Evolutionary conservation across 2,329 filamentous ascomycete genomes (phyloP), one percentile per base, ranked within the genome.

Genomic region (Sporothrix schenckii): DNA sequence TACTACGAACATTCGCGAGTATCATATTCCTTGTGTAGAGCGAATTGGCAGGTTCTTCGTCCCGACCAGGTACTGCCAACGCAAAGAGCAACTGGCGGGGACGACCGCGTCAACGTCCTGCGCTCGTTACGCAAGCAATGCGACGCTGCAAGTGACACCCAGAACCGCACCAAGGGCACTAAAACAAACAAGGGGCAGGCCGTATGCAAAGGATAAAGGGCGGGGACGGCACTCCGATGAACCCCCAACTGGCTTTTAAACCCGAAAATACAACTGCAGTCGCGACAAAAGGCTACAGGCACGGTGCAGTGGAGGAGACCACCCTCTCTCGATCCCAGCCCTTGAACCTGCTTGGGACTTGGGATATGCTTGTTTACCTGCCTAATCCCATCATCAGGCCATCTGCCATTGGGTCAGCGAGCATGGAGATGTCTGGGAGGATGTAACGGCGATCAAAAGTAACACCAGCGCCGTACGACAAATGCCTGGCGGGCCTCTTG

Each of bases 111-210:
- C 39, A 63, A 47, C 16, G 21, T 41, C n/a, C 53, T 14, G 39
- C 41, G 19, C 58, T n/a, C 24, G 21, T 13, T 14, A 21, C 41
- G 60, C 27, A 30, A 44, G 19, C 16, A 52, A 53, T 52, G 19
- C 47, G 44, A 14, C 47, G 16, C 63, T 66, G 63, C 61, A 53
- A 21, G 24, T 30, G 19, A 50, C 52, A 27, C n/a, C 34, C 56
- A n/a, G 30, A 39, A n/a, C 13, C 34, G 34, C 50, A 56, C 19
- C 39, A 67, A 56, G 50, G 49, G 10, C 6, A 44, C 21, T 27
- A 56, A 53, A 53, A 53, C 30, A 44, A 52, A 52, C 52, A 66
- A 47, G 21, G 61, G 47, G 63, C 63, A 52, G 27, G 47, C 16
- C 47, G 47, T 24, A 66, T 50, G 27, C 44, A 19, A 19, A 39